Conservation (phyloP, 192 early-diverging fungal genomes). For the Linnemannia elongata region DNA sequence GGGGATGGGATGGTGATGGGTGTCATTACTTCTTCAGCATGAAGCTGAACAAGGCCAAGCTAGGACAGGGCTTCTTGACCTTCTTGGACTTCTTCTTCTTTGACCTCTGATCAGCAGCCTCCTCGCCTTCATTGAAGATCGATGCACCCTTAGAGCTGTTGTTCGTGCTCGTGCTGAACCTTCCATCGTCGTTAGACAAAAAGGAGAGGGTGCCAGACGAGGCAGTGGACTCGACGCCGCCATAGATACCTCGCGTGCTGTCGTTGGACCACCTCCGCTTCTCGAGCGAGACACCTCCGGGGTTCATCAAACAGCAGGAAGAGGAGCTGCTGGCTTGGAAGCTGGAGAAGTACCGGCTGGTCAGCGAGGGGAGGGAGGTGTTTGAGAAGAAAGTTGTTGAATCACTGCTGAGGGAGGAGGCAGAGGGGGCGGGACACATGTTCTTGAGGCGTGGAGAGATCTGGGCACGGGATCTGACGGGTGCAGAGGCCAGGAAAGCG, state of each 20-base stretch:
- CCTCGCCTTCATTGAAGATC: neutral
- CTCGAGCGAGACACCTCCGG: neutral
- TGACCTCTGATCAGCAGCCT: neutral
- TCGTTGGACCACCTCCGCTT: constrained; percentile 41
- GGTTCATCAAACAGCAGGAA: neutral
- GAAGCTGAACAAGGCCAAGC: constrained; percentile 20
- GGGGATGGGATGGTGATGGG: neutral
- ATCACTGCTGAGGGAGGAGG: neutral
- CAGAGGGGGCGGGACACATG: neutral
- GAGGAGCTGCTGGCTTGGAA: neutral
- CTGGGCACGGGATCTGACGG: constrained; percentile 22
- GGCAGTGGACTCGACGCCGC: neutral
- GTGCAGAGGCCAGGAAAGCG: constrained; percentile 40
- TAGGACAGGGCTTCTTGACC: constrained; percentile 18
- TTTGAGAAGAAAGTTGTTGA: constrained; percentile 1
- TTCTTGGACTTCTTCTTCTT: constrained; percentile 21
- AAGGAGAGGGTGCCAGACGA: neutral
- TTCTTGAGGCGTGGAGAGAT: constrained; percentile 12
- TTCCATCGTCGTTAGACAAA: constrained; percentile 1
- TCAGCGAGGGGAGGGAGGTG: neutral
- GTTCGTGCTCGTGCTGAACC: constrained; percentile 8
- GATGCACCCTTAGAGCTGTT: neutral
- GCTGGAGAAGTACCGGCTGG: neutral
- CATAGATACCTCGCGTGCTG: constrained; percentile 25
- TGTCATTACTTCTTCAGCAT: constrained; percentile 16